A percentile compares a stretch with the other conserved stretches of the same genome.
Conservation (phyloP, 176 grass and related monocot genomes). For the Oryza rufipogon region DNA sequence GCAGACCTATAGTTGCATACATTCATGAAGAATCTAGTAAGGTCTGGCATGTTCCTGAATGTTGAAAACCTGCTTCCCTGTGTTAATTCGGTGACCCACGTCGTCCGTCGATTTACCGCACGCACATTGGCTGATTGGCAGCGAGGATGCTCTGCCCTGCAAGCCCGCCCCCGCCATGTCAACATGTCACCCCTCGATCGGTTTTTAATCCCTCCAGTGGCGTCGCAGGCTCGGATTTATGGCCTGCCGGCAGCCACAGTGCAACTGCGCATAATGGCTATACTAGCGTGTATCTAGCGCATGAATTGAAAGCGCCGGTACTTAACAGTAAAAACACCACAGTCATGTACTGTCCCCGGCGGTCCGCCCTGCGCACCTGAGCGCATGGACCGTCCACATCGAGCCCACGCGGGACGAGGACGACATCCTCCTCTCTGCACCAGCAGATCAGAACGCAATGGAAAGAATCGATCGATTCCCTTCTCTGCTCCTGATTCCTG, state of each 20-base stretch:
- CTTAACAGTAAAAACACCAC: not conserved
- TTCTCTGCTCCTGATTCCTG: not conserved
- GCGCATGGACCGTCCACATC: not conserved
- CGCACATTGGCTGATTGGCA: not conserved
- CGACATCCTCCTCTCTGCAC: too few species aligned
- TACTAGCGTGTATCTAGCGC: not conserved
- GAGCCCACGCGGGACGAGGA: too few species aligned
- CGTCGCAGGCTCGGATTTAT: conserved; percentile 29
- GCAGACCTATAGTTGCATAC: not conserved
- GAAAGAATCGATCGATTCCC: not conserved
- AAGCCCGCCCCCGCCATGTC: not conserved
- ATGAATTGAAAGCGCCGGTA: conserved; percentile 16
- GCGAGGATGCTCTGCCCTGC: not conserved
- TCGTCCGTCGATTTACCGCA: not conserved
- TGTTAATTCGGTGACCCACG: too few species aligned
- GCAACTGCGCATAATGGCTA: not conserved
- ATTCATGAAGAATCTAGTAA: not conserved
- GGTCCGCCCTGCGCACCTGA: not conserved
- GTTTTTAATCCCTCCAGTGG: not conserved
- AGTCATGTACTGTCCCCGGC: not conserved
- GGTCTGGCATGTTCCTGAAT: not conserved
- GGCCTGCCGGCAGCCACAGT: not conserved
- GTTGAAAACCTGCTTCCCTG: not conserved
- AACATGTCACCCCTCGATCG: not conserved
- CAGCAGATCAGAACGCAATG: too few species aligned